Percentiles rank a stretch among this genome's conserved stretches.
Evolutionary conservation across 768 basidiomycete species (phyloP).

Genomic region (Amanita pallidorosea): DNA sequence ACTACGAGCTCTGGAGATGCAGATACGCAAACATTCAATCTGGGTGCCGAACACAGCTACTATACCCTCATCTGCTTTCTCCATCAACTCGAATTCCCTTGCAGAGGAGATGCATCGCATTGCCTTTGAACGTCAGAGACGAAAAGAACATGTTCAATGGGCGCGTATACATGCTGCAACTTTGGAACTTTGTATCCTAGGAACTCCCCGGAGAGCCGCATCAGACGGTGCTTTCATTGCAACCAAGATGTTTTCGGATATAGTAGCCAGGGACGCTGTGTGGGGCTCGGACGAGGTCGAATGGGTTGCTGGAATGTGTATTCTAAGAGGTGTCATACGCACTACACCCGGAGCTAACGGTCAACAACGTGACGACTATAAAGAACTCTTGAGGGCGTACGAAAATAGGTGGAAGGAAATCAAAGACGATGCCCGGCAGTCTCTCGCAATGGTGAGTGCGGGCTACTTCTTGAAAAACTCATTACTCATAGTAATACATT

Average conservation of each 20-base stretch:
- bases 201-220: slow-evolving; percentile 27
- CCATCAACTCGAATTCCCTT: slow-evolving; percentile 18
- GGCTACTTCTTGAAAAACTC: background rate
- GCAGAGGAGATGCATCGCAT: slow-evolving; percentile 56
- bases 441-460: slow-evolving; percentile 40
- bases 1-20: slow-evolving; percentile 46
- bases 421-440: slow-evolving; percentile 54
- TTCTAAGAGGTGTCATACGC: slow-evolving; percentile 46
- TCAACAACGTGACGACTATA: slow-evolving; percentile 41
- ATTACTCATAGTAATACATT: background rate
- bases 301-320: slow-evolving; percentile 56
- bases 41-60: slow-evolving; percentile 31
- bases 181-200: slow-evolving; percentile 45
- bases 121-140: slow-evolving; percentile 44
- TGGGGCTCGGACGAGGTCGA: slow-evolving; percentile 61
- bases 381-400: slow-evolving; percentile 42
- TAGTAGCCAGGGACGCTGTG: slow-evolving; percentile 53
- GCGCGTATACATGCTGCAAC: slow-evolving; percentile 57
- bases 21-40: slow-evolving; percentile 43
- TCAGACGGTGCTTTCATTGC: slow-evolving; percentile 32
- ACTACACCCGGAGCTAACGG: slow-evolving; percentile 37
- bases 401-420: slow-evolving; percentile 65
- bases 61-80: slow-evolving; percentile 7
- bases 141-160: slow-evolving; percentile 59
- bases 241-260: slow-evolving; percentile 39